These are phyloP conservation scores for Fraxinus cuspidata DNA, from an alignment of 257 asterid species.

Conservation along the genomic window DNA sequence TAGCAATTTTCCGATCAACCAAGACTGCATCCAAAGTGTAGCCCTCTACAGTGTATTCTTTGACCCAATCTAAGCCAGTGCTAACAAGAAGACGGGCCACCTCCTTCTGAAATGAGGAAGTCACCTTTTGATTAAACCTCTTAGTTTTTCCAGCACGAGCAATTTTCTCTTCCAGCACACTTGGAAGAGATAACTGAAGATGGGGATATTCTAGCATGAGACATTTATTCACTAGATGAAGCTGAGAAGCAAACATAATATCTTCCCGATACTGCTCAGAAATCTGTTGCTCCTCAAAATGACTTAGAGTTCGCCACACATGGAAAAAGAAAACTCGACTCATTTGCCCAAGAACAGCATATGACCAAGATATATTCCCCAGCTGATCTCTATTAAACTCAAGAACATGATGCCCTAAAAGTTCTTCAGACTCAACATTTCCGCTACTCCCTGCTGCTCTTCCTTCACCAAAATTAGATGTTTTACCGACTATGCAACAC, in stretches of 20 bases:
- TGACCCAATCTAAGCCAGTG: constrained; percentile 89
- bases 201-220: constrained; percentile 69
- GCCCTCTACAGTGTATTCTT: constrained; percentile 70
- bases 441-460: constrained; percentile 18
- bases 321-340: constrained; percentile 55
- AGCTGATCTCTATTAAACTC: constrained; percentile 69
- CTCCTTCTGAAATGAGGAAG: constrained; percentile 94
- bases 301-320: constrained; percentile 63
- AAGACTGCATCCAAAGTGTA: constrained; percentile 87
- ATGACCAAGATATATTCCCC: constrained; percentile 85
- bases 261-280: constrained; percentile 75
- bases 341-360: constrained; percentile 79
- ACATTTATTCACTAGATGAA: constrained; percentile 70
- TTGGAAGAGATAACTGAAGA: constrained; percentile 56
- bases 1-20: constrained; percentile 71
- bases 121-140: constrained; percentile 77
- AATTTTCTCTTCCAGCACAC: constrained; percentile 58
- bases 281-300: constrained; percentile 57
- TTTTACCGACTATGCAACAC: constrained; percentile 35
- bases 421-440: constrained; percentile 14
- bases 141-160: constrained; percentile 69
- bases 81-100: constrained; percentile 85
- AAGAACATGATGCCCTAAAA: constrained; percentile 31
- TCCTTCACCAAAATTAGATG: constrained; percentile 37
- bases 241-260: constrained; percentile 85